Evolutionary conservation across 169 alveolate genomes (phyloP), one percentile per base, ranked within the genome.

Genomic region (Plasmodium chabaudi): DNA sequence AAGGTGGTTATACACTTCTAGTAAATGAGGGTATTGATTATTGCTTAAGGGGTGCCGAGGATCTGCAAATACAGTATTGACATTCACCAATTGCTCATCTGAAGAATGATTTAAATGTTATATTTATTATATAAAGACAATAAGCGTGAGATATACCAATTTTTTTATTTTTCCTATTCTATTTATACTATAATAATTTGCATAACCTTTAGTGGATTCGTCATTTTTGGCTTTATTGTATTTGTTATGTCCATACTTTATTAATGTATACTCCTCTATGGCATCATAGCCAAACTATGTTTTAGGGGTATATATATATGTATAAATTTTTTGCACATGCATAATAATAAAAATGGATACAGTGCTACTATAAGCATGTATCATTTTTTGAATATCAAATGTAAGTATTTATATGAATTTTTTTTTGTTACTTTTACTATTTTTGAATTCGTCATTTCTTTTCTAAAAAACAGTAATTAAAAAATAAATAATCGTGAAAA

Each of bases 11-110:
- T 86, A 86, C 75, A 70, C 59, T 46, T 86, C 74, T 25, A 86
- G 53, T 42, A 86, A 17, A 86, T 86, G 75, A 9, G 65, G 12
- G 51, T 57, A 86, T 21, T 70, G 61, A 23, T 86, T 86, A 5
- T 60, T 15, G 77, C 91, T 86, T 51, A 70, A 59, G 13, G 91
- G 91, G 21, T 86, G 91, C 10, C 91, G 64, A 17, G 91, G 91
- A 56, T 86, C 91, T 1, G 87, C 82, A 86, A 86, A 86, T 13
- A 42, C 61, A 60, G 71, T 69, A 17, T 69, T 86, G 12, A 69
- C 67, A 70, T 59, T 86, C 53, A 86, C 63, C 12, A 86, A 63
- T 25, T 56, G 21, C 49, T 21, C 59, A 9, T 51, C 87, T 68
- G 39, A 25, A 2, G 61, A 42, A 19, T 13, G 13, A 49, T 47